Conservation (phyloP, 2,329 filamentous ascomycete species). For the Trichoderma asperellum region DNA sequence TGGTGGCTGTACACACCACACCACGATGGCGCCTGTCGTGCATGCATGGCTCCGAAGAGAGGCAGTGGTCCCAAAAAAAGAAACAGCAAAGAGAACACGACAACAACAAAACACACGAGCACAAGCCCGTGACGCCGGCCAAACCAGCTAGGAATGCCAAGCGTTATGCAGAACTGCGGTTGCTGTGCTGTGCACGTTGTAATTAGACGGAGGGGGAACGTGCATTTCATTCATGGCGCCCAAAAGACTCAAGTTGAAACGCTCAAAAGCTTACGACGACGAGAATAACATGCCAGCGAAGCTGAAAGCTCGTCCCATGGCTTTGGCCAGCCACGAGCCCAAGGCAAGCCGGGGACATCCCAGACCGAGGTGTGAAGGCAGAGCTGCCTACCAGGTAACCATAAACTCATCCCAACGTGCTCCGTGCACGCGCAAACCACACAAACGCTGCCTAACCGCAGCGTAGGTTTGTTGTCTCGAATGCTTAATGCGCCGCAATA, state of each 20-base stretch:
- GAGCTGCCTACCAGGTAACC: not conserved
- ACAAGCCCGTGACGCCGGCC: slow-evolving; percentile 1
- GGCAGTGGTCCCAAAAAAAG: slow-evolving; percentile 19
- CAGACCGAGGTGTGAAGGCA: not conserved
- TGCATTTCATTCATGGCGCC: slow-evolving; percentile 15
- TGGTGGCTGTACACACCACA: not conserved
- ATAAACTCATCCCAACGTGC: slow-evolving; percentile 4
- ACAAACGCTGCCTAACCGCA: slow-evolving; percentile 10
- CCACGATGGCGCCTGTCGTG: not conserved
- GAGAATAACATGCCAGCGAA: slow-evolving; percentile 12
- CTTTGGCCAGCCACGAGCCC: not conserved
- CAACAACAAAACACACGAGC: not conserved
- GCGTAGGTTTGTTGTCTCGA: not conserved
- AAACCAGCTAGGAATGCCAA: slow-evolving; percentile 13
- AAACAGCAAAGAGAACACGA: not conserved
- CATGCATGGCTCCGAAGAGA: not conserved
- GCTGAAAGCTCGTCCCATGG: slow-evolving; percentile 4
- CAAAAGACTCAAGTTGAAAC: slow-evolving; percentile 24
- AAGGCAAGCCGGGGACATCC: slow-evolving; percentile 15
- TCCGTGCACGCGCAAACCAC: slow-evolving; percentile 3
- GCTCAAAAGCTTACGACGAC: slow-evolving; percentile 4
- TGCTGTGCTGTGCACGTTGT: not conserved
- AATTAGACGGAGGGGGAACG: slow-evolving; percentile 10
- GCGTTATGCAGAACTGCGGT: slow-evolving; percentile 12
- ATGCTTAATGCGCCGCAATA: slow-evolving; percentile 7